Conservation (phyloP, 106 monocot genomes). For the Hemerocallis citrina region DNA sequence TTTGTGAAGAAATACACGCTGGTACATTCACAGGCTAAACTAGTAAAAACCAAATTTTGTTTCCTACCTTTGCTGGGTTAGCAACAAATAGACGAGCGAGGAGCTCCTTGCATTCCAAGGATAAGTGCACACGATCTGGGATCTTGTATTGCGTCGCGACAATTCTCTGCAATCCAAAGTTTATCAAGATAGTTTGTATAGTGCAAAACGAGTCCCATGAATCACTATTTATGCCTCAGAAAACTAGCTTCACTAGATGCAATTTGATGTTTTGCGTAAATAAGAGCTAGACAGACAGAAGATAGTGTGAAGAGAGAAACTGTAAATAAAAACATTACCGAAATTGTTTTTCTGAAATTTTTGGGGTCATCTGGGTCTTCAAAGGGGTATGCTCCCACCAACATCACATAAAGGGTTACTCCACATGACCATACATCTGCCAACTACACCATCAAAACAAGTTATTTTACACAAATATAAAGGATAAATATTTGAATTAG, state of each 20-base stretch:
- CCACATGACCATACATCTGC: conserved; percentile 57
- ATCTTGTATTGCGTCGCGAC: conserved; percentile 60
- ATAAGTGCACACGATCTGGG: conserved; percentile 61
- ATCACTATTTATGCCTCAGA: no score
- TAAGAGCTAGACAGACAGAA: not conserved
- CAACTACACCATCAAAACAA: conserved; percentile 12
- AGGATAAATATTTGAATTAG: not conserved
- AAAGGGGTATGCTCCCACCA: conserved; percentile 54
- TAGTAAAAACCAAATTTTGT: no score
- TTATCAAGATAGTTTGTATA: not conserved
- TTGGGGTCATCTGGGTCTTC: conserved; percentile 50
- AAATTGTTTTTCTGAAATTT: conserved; percentile 53
- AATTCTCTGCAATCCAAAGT: conserved; percentile 44
- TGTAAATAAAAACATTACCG: conserved; percentile 16
- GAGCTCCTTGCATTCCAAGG: conserved; percentile 48
- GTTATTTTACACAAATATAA: not conserved
- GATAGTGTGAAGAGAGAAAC: not conserved
- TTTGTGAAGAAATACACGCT: no score
- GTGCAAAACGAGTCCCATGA: not conserved
- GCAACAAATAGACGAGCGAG: conserved; percentile 51
- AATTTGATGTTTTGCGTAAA: no score
- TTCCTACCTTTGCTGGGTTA: conserved; percentile 43
- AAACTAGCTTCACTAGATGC: no score
- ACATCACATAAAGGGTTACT: conserved; percentile 59
- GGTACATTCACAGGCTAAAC: no score